Evolutionary conservation across 2,329 filamentous ascomycete genomes (phyloP), one percentile per base, ranked within the genome.

Genomic region (Pochonia chlamydosporia): DNA sequence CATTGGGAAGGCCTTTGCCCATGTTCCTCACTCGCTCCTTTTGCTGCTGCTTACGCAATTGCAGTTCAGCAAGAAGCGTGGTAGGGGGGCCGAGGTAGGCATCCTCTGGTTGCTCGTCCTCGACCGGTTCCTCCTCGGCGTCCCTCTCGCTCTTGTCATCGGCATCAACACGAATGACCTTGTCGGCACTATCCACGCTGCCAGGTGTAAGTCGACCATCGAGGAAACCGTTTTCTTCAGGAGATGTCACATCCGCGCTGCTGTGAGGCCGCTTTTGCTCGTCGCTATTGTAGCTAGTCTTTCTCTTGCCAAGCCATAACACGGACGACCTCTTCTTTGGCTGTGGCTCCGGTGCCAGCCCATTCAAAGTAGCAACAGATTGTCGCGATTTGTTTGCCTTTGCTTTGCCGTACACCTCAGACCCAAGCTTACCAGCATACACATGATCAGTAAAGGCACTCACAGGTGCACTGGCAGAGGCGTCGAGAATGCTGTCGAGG

Each of bases 391-490:
- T 73, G 43, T 71, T 73, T 56, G 76, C 79, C 62, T 74, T 78
- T 54, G 76, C 69, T 53, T 70, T 61, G 28, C 85, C 85, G 60
- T 93, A 95, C 0, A 91, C 79, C 56, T 92, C 87, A 4, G 78
- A 64, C 21, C 89, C 87, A 10, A 90, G 73, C 52, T 82, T 81
- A 4, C 90, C 90, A 24, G 84, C 87, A 59, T 87, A 90, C 1
- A 85, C 81, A 63, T 96, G 90, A 59, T 96, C 89, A 0, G 87
- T 95, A 58, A 97, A 97, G 23, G 91, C 92, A 54, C 77, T 89
- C 25, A 96, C 90, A 1, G 93, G 93, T 0, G 93, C 92, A 50
- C 78, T 80, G 3, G 89, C 87, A 3, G 92, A 93, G 7, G 92
- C 93, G 61, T 96, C 87, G 14, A 99, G 76, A 45, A 99, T 95